Percentiles rank a stretch among this genome's conserved stretches.
phyloP scores from a whole-genome alignment of 2,329 filamentous ascomycete species.

The Diaporthe sp. region DNA sequence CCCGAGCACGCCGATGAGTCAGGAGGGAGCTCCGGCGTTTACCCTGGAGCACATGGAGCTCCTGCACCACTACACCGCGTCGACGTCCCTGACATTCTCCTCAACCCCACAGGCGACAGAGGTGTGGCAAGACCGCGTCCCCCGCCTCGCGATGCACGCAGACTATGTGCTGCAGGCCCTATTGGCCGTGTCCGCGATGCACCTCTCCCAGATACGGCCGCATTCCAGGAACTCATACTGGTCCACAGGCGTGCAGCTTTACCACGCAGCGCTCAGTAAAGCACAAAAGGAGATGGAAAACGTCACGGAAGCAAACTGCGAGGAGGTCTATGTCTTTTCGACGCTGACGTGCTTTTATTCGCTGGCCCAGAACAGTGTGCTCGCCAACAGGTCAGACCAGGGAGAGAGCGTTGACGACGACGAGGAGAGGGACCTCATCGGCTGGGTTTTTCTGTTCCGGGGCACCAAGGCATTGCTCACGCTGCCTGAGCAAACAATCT shows the following conservation, averaged over 20 bases:
- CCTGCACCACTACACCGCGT: conserved; percentile 13
- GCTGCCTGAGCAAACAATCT: neutral
- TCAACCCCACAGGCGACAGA: neutral
- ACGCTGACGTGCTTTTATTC: conserved; percentile 4
- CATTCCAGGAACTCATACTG: neutral
- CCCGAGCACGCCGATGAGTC: neutral
- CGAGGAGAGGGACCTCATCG: neutral
- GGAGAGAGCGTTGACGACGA: neutral
- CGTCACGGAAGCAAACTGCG: neutral
- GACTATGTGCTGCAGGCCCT: neutral
- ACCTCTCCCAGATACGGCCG: neutral
- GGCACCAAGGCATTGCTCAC: neutral
- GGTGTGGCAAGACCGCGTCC: neutral
- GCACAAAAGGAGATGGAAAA: conserved; percentile 7
- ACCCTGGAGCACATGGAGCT: conserved; percentile 13
- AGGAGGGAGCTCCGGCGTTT: neutral
- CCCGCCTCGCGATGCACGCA: neutral
- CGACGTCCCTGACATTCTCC: neutral
- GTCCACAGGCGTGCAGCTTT: neutral
- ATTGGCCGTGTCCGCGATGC: neutral
- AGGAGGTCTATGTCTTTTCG: neutral
- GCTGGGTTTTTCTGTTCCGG: conserved; percentile 13
- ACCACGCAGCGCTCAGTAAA: neutral
- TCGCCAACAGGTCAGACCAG: neutral
- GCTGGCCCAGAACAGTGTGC: conserved; percentile 2